Base-by-base conservation (phyloP, 176 grass and related monocot species). In the Saccharum spontaneum region DNA sequence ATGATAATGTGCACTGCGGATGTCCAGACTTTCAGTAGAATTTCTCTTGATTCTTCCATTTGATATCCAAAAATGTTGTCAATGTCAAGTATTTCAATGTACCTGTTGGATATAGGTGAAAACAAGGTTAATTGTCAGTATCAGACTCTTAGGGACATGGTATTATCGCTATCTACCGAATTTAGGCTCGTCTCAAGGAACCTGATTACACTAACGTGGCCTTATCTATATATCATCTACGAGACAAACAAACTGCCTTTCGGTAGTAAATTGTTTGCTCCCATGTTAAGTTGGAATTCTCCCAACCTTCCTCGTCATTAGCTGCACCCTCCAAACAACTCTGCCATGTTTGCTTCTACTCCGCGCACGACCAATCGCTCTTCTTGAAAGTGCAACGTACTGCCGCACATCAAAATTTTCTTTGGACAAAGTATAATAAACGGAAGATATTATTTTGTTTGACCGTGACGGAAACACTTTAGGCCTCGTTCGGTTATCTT, bases 81-180 rank as follows among this genome's bases (percentile, higher is more conserved):
- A 1, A 72, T 61, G 68, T 82, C 67, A 30, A 82, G 77, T 33
- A 79, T 33, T 66, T 46, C 67, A 5, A 82, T 40, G 23, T 60
- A 43, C 23, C 80, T 82, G 50, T 24, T 73, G 22, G 22, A 23
- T 60, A 60, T 60, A 23, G 22, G 55, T 6, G 7, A n/a, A 60
- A 60, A 60, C 22, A 23, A 60, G 22, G 55, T 23, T 38, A 38
- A 38, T 38, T 60, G 20, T 60, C 55, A 60, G 55, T 60, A 23
- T 60, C 20, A 23, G 8, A 60, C 9, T 60, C 20, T n/a, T 57
- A 59, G 54, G 9, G 10, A 23, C 55, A 60, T 23, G 20, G 7
- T 9, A n/a, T 22, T 9, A 57, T n/a, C 33, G 33, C 18, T 20
- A 52, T 22, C 8, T 57, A 22, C 22, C 7, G 1, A 20, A 54